Conservation (phyloP, 345 rosid species). For the Heritiera fomes region DNA sequence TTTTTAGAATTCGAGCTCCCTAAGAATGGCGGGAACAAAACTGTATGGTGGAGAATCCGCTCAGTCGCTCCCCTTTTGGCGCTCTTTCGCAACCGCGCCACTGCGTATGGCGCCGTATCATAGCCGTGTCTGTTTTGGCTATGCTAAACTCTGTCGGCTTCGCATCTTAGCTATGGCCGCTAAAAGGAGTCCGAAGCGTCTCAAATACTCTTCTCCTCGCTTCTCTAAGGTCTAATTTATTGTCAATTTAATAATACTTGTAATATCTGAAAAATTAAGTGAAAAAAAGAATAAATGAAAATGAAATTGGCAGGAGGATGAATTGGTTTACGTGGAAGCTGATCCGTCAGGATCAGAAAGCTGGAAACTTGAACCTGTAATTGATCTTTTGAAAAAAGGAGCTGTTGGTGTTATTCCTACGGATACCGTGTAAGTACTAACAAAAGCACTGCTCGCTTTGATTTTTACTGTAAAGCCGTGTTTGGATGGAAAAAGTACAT, state of each 20-base stretch:
- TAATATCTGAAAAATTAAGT: not conserved
- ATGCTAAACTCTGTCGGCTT: conserved; percentile 28
- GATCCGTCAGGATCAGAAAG: conserved; percentile 68
- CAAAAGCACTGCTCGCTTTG: not conserved
- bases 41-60: conserved; percentile 21
- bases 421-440: conserved; percentile 61
- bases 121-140: conserved; percentile 29
- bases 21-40: conserved; percentile 37
- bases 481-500: not conserved
- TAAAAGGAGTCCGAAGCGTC: conserved; percentile 91
- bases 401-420: conserved; percentile 97
- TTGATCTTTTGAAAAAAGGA: conserved; percentile 72
- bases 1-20: not conserved
- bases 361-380: conserved; percentile 69
- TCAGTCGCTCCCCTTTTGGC: conserved; percentile 17
- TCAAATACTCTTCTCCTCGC: conserved; percentile 81
- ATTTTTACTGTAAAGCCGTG: not conserved
- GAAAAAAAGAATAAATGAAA: not conserved
- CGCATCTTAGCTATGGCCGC: conserved; percentile 49
- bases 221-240: conserved; percentile 54
- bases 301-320: conserved; percentile 50
- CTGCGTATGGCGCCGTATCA: conserved; percentile 24
- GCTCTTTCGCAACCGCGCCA: conserved; percentile 13
- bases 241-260: not conserved
- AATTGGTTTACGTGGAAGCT: conserved; percentile 62